Percentiles rank a stretch among this genome's conserved stretches.
Evolutionary conservation across 108 stramenopile species (phyloP).

Genomic region (Cyclotella choctawhatcheeana): DNA sequence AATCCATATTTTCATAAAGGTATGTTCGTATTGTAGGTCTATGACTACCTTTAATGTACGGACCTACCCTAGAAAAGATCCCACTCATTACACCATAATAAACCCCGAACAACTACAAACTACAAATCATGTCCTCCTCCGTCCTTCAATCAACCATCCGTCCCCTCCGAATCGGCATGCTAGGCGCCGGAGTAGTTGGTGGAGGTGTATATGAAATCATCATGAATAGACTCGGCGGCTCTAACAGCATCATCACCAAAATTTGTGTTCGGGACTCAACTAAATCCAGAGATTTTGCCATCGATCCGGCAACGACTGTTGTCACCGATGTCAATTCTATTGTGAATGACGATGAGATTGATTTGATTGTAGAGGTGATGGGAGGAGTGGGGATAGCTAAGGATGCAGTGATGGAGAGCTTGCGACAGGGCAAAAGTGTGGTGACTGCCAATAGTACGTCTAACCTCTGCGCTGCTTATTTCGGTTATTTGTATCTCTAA

Average conservation of each 20-base stretch:
- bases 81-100: no score
- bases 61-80: no score
- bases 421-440: conserved; percentile 66
- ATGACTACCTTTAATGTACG: no score
- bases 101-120: no score
- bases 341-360: conserved; percentile 66
- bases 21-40: no score
- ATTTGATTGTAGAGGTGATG: conserved; percentile 80
- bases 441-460: conserved; percentile 77
- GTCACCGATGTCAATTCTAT: conserved; percentile 71
- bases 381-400: conserved; percentile 72
- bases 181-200: conserved; percentile 76
- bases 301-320: conserved; percentile 60
- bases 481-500: background rate
- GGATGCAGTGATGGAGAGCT: conserved; percentile 59
- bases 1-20: no score
- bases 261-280: conserved; percentile 81
- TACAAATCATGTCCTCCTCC: conserved; percentile 9
- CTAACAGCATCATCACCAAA: conserved; percentile 65
- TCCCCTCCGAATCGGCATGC: conserved; percentile 65
- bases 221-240: conserved; percentile 58
- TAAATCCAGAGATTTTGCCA: conserved; percentile 78
- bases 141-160: conserved; percentile 8
- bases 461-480: no score
- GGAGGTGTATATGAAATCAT: conserved; percentile 82